phyloP scores from a whole-genome alignment of 192 early-diverging fungal genomes.

The Podila verticillata region DNA sequence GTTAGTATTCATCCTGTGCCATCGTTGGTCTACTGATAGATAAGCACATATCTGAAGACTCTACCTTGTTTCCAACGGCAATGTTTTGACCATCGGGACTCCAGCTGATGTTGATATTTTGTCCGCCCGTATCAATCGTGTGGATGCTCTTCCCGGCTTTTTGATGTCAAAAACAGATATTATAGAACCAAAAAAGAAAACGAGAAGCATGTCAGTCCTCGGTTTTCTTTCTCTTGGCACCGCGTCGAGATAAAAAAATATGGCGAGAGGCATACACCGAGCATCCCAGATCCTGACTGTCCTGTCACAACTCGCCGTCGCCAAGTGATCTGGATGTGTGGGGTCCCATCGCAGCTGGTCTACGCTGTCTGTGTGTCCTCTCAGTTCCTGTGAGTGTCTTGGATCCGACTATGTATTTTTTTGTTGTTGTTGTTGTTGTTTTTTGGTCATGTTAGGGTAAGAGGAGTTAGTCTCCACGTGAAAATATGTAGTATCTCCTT shows the following conservation, averaged over 20 bases:
- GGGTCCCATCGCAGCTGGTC: constrained; percentile 87
- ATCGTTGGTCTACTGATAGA: no score
- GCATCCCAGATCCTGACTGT: constrained; percentile 87
- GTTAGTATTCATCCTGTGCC: no score
- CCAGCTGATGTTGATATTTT: constrained; percentile 91
- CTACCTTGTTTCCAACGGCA: constrained; percentile 85
- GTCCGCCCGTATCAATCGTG: constrained; percentile 72
- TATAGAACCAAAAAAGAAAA: constrained; percentile 10
- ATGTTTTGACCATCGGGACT: constrained; percentile 79
- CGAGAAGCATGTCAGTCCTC: background rate
- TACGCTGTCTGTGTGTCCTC: constrained; percentile 81
- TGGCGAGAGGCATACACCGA: constrained; percentile 56
- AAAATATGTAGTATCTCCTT: background rate
- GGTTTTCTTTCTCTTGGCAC: background rate
- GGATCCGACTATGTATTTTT: constrained; percentile 58
- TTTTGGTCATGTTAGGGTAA: constrained; percentile 1
- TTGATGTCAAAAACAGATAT: background rate
- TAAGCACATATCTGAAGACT: no score
- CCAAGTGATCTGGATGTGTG: constrained; percentile 71
- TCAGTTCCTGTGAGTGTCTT: constrained; percentile 68
- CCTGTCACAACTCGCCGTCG: constrained; percentile 80
- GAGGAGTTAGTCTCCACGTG: background rate
- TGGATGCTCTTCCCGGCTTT: constrained; percentile 65
- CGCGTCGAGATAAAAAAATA: background rate
- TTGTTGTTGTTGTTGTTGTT: no score